Evolutionary conservation across 306 rosid species (phyloP), one percentile per base, ranked within the genome.

Genomic region (Prunus campanulata): DNA sequence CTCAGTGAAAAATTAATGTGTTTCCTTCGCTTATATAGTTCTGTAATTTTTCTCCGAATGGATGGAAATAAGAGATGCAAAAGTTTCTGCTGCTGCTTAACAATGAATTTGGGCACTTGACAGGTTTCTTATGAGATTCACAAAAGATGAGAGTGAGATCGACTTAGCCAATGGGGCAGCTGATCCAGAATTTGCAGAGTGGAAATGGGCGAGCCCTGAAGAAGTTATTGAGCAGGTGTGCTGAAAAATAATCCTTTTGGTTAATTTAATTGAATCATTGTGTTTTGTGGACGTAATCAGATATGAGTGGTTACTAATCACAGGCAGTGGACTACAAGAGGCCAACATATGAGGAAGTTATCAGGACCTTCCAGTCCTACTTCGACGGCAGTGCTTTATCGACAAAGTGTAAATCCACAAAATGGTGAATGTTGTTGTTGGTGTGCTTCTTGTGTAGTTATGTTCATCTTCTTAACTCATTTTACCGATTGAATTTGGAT

Each of bases 301-400:
- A 70, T 27, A 72, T 63, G 59, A 65, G 8, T 50, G 62, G 69
- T 66, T 75, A 79, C 60, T 80, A 74, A 54, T 83, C 67, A n/a
- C 95, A 94, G 97, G 98, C 98, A 5, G 98, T 87, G 72, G 98
- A 95, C 82, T 95, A 95, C 85, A 95, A 95, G 87, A 95, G 98
- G 90, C 97, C 97, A 71, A 88, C 96, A 19, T 95, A 95, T 71
- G 97, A 90, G 84, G 95, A 89, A 78, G 98, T 95, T 78, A 86
- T 95, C 86, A 84, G 62, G 79, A 88, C 92, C 66, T 95, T 95
- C 89, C 65, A 78, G 78, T 90, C 97, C 49, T 88, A 92, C 90
- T 85, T 95, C 48, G 83, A 86, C 20, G 91, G 82, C 76, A 89
- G 74, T 67, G 55, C 79, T 32, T 69, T 81, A 68, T 89, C 97